A percentile compares a stretch with the other conserved stretches of the same genome.
phyloP scores from a whole-genome alignment of 2,329 filamentous ascomycete genomes.

The Fusarium sarcochroum region DNA sequence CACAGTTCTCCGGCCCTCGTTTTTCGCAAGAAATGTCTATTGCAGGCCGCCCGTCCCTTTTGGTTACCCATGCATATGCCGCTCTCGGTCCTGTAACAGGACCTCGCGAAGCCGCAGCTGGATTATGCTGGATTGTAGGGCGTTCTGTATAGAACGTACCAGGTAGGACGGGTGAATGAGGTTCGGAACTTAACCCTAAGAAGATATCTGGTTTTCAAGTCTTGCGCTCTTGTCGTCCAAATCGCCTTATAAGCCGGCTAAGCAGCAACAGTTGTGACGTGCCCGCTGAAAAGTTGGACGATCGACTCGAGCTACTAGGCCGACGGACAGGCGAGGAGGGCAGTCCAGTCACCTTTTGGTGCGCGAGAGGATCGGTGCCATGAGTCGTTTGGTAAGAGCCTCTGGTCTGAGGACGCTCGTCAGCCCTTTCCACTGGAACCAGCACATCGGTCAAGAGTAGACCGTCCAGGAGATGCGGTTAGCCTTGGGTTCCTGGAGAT shows the following conservation, averaged over 20 bases:
- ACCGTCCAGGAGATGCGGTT: slow-evolving; percentile 55
- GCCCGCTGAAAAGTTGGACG: slow-evolving; percentile 67
- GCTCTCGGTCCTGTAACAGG: slow-evolving; percentile 74
- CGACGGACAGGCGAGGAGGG: slow-evolving; percentile 65
- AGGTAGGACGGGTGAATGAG: slow-evolving; percentile 69
- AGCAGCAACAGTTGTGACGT: slow-evolving; percentile 49
- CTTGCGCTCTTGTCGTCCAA: slow-evolving; percentile 80
- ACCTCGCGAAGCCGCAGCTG: slow-evolving; percentile 64
- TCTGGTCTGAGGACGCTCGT: slow-evolving; percentile 81
- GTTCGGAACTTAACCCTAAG: slow-evolving; percentile 99
- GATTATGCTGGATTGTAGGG: slow-evolving; percentile 55
- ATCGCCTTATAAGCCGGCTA: slow-evolving; percentile 72
- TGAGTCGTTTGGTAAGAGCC: slow-evolving; percentile 84
- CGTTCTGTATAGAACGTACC: slow-evolving; percentile 54
- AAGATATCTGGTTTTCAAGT: slow-evolving; percentile 76
- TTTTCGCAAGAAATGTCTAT: slow-evolving; percentile 78
- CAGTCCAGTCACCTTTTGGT: slow-evolving; percentile 70
- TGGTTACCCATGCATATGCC: slow-evolving; percentile 63
- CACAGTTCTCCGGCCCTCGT: slow-evolving; percentile 83
- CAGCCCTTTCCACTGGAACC: slow-evolving; percentile 76
- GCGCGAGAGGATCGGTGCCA: slow-evolving; percentile 74
- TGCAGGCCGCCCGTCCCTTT: slow-evolving; percentile 58
- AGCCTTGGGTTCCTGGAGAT: slow-evolving; percentile 41
- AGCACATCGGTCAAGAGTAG: slow-evolving; percentile 65
- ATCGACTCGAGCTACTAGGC: slow-evolving; percentile 50